Evolutionary conservation across 306 rosid genomes (phyloP), one percentile per base, ranked within the genome.

Genomic region (Cucurbita moschata): DNA sequence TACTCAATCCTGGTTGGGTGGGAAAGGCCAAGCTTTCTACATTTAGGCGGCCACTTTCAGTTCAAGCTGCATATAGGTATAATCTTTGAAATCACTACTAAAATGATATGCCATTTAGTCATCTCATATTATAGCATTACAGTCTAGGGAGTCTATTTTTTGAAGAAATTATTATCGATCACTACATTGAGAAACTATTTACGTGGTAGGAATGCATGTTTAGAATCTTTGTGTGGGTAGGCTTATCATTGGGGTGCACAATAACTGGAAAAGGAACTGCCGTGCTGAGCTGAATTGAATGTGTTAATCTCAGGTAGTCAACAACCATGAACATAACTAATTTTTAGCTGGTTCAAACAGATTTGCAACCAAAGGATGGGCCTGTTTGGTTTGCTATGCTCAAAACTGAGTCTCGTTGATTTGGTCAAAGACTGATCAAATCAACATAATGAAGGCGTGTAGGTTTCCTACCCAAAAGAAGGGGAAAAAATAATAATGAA

Each of bases 41-140:
- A 66, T 58, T 82, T 70, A 90, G 79, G 79, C 83, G 80, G 83
- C 79, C 95, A 50, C 65, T 84, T 8, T 44, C 83, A 5, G 87
- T 94, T 84, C 88, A 82, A 83, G 96, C 98, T 78, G 80, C 90
- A 18, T 87, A 85, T 50, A 84, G 95, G 98, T 94, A 88, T 65
- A 71, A 26, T 71, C 47, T 68, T 71, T 61, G 70, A 35, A 19
- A 19, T 69, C 23, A 6, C 46, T 67, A 12, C 11, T 10, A 3
- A 68, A 68, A 51, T 58, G 5, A 35, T 9, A 14, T 70, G 60
- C 60, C 46, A 23, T 70, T 51, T 14, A 51, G 42, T 49, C 19
- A 23, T 68, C 56, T 68, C 19, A 11, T 55, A 38, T 56, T 75
- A 21, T 19, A 16, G 62, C n/a, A 43, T 66, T 10, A 21, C 14